phyloP scores from a whole-genome alignment of 2,329 filamentous ascomycete species.

The Aotearoamyces nothofagi region DNA sequence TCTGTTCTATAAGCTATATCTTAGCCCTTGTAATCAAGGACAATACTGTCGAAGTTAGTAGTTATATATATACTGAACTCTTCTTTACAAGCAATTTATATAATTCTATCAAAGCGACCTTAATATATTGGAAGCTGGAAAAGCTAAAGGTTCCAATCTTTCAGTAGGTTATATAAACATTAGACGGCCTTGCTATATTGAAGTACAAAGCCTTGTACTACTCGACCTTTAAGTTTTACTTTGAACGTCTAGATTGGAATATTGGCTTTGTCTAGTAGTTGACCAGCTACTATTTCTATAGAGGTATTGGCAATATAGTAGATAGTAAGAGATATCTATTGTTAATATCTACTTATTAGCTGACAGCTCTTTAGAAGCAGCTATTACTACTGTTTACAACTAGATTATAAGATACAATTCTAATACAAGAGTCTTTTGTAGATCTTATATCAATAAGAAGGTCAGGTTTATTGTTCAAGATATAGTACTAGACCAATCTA shows the following conservation, averaged over 20 bases:
- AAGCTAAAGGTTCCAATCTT: constrained; percentile 4
- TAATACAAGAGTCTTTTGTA: constrained; percentile 4
- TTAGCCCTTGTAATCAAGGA: constrained; percentile 4
- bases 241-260: constrained; percentile 5
- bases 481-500: constrained; percentile 5
- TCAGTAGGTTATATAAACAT: constrained; percentile 1
- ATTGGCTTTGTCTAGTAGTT: constrained; percentile 7
- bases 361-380: constrained; percentile 2
- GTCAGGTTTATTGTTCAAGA: constrained; percentile 5
- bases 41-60: constrained; percentile 3
- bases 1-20: constrained; percentile 4
- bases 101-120: constrained; percentile 1
- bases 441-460: constrained; percentile 5
- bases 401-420: constrained; percentile 6
- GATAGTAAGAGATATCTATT: constrained; percentile 3
- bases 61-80: constrained; percentile 6
- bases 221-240: constrained; percentile 3
- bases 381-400: constrained; percentile 4
- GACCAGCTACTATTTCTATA: constrained; percentile 11
- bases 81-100: constrained; percentile 8
- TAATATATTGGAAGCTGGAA: constrained; percentile 4
- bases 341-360: constrained; percentile 1
- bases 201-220: constrained; percentile 1
- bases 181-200: constrained; percentile 1
- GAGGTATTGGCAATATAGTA: constrained; percentile 10